Conservation (phyloP, 148 eudicot species). For the Nepenthes gracilis region DNA sequence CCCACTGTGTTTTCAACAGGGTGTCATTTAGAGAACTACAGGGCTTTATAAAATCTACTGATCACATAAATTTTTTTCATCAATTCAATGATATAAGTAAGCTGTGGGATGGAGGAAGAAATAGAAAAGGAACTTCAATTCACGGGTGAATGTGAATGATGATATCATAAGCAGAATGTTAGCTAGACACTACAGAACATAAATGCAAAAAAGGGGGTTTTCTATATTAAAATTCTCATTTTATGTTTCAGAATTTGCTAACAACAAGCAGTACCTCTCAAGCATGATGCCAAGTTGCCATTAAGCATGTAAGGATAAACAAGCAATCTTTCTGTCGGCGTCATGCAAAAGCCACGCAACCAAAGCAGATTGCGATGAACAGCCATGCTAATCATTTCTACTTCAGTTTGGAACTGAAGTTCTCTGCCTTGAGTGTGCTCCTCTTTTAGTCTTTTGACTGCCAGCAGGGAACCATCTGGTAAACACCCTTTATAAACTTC, state of each 20-base stretch:
- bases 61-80: too few relatives aligned
- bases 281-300: constrained; percentile 41
- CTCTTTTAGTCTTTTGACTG: constrained; percentile 45
- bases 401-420: background rate
- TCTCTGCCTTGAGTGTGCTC: constrained; percentile 25
- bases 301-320: constrained; percentile 47
- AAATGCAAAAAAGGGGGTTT: too few relatives aligned
- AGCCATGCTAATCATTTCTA: constrained; percentile 44
- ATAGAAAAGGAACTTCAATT: too few relatives aligned
- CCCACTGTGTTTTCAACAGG: too few relatives aligned
- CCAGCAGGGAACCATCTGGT: constrained; percentile 49
- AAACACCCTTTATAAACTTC: constrained; percentile 13
- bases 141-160: too few relatives aligned
- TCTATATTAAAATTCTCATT: too few relatives aligned
- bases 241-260: background rate
- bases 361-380: constrained; percentile 43
- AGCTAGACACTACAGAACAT: too few relatives aligned
- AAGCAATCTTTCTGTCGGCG: constrained; percentile 44
- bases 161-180: too few relatives aligned
- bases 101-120: too few relatives aligned
- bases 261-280: constrained; percentile 24
- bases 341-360: constrained; percentile 45
- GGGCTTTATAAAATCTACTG: too few relatives aligned
- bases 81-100: too few relatives aligned
- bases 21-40: too few relatives aligned